These are phyloP conservation scores for Stromatinia cepivora DNA, from an alignment of 2,329 filamentous ascomycete genomes.

Conservation along the genomic window DNA sequence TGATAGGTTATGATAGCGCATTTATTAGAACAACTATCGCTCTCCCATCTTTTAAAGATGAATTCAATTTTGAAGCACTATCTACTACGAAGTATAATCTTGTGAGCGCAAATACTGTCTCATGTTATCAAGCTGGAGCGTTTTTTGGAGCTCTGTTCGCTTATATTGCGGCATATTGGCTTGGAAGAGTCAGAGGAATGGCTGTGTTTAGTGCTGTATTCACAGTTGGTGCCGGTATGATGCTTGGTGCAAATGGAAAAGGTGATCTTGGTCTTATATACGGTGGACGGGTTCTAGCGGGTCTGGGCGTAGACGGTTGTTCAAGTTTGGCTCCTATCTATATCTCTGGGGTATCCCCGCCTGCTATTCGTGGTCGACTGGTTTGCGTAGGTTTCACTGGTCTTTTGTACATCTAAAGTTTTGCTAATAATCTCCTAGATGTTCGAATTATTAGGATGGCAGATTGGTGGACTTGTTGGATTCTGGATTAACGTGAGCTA, in stretches of 20 bases:
- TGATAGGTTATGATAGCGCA: constrained; percentile 36
- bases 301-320: constrained; percentile 32
- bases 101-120: constrained; percentile 34
- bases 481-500: constrained; percentile 59
- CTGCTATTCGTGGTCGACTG: constrained; percentile 31
- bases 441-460: constrained; percentile 66
- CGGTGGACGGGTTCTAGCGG: constrained; percentile 32
- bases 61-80: constrained; percentile 32
- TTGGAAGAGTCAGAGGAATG: constrained; percentile 48
- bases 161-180: not conserved
- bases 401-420: too few relatives aligned
- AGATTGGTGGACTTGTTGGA: constrained; percentile 62
- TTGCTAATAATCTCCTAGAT: constrained; percentile 40
- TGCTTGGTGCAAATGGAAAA: constrained; percentile 53
- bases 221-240: constrained; percentile 68
- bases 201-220: constrained; percentile 63
- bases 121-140: constrained; percentile 35
- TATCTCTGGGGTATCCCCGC: constrained; percentile 37
- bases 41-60: constrained; percentile 31
- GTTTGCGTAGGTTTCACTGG: not conserved
- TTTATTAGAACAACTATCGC: constrained; percentile 34
- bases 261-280: constrained; percentile 23
- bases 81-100: constrained; percentile 29
- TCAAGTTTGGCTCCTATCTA: constrained; percentile 62
- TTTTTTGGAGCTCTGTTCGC: constrained; percentile 27